phyloP scores from a whole-genome alignment of 2,329 filamentous ascomycete genomes.

The Neobulgaria alba region DNA sequence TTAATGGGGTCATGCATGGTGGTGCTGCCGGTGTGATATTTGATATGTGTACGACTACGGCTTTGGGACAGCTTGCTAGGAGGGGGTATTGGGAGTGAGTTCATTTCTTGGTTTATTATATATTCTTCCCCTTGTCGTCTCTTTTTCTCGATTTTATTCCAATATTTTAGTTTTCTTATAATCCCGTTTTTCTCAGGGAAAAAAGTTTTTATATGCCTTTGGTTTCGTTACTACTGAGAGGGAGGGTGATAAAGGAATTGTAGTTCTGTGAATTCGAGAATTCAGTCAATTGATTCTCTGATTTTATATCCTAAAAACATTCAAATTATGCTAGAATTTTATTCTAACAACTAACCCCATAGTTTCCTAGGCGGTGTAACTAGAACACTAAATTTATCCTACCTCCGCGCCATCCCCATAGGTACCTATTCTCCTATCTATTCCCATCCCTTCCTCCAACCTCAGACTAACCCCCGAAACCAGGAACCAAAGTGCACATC shows the following conservation, averaged over 20 bases:
- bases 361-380: constrained; percentile 42
- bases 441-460: constrained; percentile 29
- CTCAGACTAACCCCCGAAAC: constrained; percentile 42
- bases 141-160: too few relatives aligned
- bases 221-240: too few relatives aligned
- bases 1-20: constrained; percentile 47
- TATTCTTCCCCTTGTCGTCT: not conserved
- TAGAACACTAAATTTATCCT: constrained; percentile 58
- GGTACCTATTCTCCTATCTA: not conserved
- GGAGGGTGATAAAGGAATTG: too few relatives aligned
- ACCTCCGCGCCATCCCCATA: constrained; percentile 51
- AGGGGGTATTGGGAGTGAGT: constrained; percentile 51
- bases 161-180: too few relatives aligned
- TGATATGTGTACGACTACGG: constrained; percentile 54
- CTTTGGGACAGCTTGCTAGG: constrained; percentile 45
- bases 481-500: constrained; percentile 46
- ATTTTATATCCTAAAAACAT: too few relatives aligned
- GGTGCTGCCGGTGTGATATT: constrained; percentile 59
- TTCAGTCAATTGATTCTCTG: too few relatives aligned
- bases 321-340: too few relatives aligned
- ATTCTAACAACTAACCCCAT: not conserved
- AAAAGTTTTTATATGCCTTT: too few relatives aligned
- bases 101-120: constrained; percentile 3
- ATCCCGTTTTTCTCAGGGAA: constrained; percentile 29
- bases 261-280: too few relatives aligned